Percentiles rank a stretch among this genome's conserved stretches.
These are phyloP conservation scores for Ziziphus jujuba DNA, from an alignment of 306 rosid species.

Conservation along the genomic window DNA sequence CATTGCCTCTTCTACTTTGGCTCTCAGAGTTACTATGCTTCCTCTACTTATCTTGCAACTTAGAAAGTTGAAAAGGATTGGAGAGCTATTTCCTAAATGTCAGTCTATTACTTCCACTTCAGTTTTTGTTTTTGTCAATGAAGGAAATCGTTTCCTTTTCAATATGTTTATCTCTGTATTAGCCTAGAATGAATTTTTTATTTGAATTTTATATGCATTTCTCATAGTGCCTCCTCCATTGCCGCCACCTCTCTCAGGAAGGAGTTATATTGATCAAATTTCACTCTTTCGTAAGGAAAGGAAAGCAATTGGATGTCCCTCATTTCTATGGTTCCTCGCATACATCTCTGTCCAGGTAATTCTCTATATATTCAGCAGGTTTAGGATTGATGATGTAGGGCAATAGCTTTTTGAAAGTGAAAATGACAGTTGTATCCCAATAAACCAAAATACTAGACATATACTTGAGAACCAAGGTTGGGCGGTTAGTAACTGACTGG, in stretches of 20 bases:
- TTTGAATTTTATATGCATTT: slow-evolving; percentile 51
- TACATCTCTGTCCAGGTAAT: slow-evolving; percentile 62
- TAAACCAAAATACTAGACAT: too few species aligned
- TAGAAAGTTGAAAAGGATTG: slow-evolving; percentile 58
- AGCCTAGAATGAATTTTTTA: slow-evolving; percentile 33
- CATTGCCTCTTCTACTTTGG: slow-evolving; percentile 64
- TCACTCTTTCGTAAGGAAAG: slow-evolving; percentile 56
- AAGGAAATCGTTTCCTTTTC: slow-evolving; percentile 3
- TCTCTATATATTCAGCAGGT: neutral
- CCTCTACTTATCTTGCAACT: slow-evolving; percentile 61
- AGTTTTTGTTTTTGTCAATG: neutral
- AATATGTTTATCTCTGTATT: slow-evolving; percentile 21
- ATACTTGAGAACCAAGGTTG: too few species aligned
- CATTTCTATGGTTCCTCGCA: slow-evolving; percentile 64
- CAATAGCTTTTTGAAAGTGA: too few species aligned
- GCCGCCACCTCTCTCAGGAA: slow-evolving; percentile 91
- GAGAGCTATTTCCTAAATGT: slow-evolving; percentile 58
- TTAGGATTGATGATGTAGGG: neutral
- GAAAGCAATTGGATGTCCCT: slow-evolving; percentile 79
- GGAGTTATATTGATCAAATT: slow-evolving; percentile 66
- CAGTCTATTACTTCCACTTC: slow-evolving; percentile 37
- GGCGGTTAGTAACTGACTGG: too few species aligned
- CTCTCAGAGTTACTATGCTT: slow-evolving; percentile 58
- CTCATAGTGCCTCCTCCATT: slow-evolving; percentile 92
- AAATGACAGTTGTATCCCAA: too few species aligned